phyloP scores from a whole-genome alignment of 164 flowering plant genomes.

The Tetracentron sinense region DNA sequence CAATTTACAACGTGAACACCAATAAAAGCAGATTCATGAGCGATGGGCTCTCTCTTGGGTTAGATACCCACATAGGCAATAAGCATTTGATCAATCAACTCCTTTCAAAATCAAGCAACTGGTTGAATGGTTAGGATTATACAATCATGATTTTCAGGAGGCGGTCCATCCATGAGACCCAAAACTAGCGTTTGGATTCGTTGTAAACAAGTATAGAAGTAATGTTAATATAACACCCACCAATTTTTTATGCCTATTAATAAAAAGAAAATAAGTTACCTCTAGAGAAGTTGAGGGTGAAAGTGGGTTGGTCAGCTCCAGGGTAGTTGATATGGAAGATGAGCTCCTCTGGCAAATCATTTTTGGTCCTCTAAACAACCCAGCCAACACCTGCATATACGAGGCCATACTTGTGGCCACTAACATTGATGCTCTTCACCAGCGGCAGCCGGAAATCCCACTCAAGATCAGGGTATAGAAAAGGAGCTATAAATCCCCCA shows the following conservation, averaged over 20 bases:
- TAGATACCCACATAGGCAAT: background rate
- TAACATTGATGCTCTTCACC: slow-evolving; percentile 78
- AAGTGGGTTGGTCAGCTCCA: slow-evolving; percentile 74
- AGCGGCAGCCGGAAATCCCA: slow-evolving; percentile 74
- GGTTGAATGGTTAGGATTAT: no score
- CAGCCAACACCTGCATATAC: slow-evolving; percentile 76
- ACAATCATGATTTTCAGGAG: background rate
- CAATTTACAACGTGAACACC: no score
- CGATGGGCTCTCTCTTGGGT: background rate
- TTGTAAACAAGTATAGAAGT: no score
- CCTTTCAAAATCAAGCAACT: background rate
- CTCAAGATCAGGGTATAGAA: slow-evolving; percentile 49
- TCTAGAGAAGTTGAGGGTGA: slow-evolving; percentile 77
- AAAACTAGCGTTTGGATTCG: no score
- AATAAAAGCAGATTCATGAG: no score
- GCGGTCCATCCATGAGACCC: no score
- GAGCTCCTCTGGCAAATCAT: slow-evolving; percentile 68
- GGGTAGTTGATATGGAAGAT: slow-evolving; percentile 72
- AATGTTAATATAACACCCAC: no score
- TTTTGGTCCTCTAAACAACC: slow-evolving; percentile 64
- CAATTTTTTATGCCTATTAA: background rate
- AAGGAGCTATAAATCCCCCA: slow-evolving; percentile 63
- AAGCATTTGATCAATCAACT: background rate
- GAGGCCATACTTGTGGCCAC: slow-evolving; percentile 75
- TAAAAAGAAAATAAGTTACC: slow-evolving; percentile 30